These are phyloP conservation scores for Agapanthus africanus DNA, from an alignment of 106 monocot genomes.

Conservation along the genomic window DNA sequence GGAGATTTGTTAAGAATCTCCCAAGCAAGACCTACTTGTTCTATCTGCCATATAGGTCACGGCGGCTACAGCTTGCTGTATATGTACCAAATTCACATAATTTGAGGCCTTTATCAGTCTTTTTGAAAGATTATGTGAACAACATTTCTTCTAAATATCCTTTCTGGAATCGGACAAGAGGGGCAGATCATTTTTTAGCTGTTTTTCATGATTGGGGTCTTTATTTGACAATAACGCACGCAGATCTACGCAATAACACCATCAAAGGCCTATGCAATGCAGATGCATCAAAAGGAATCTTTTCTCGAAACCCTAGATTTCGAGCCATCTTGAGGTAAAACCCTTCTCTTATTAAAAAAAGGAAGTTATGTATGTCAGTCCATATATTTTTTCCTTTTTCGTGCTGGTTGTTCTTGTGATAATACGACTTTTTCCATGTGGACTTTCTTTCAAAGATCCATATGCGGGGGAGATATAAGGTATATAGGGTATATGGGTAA, in stretches of 20 bases:
- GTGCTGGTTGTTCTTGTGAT: no score
- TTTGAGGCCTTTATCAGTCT: slow-evolving; percentile 44
- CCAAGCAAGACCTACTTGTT: slow-evolving; percentile 67
- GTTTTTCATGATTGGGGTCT: slow-evolving; percentile 94
- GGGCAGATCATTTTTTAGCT: slow-evolving; percentile 78
- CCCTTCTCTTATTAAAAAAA: no score
- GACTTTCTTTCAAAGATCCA: no score
- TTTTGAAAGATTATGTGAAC: slow-evolving; percentile 62
- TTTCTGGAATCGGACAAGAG: no score
- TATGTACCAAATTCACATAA: slow-evolving; percentile 68
- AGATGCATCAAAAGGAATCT: slow-evolving; percentile 66
- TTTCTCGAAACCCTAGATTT: no score
- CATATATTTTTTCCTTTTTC: no score
- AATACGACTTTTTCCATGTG: no score
- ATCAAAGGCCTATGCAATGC: slow-evolving; percentile 89
- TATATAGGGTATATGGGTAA: no score
- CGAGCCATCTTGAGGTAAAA: no score
- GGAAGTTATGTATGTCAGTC: no score
- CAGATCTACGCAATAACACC: no score
- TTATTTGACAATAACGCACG: slow-evolving; percentile 46
- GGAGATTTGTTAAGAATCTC: slow-evolving; percentile 31
- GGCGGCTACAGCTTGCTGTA: slow-evolving; percentile 46
- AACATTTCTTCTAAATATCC: slow-evolving; percentile 44
- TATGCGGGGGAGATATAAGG: no score
- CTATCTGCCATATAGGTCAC: slow-evolving; percentile 81